Conservation (phyloP, 139 green algal species). For the Mesotaenium endlicherianum region DNA sequence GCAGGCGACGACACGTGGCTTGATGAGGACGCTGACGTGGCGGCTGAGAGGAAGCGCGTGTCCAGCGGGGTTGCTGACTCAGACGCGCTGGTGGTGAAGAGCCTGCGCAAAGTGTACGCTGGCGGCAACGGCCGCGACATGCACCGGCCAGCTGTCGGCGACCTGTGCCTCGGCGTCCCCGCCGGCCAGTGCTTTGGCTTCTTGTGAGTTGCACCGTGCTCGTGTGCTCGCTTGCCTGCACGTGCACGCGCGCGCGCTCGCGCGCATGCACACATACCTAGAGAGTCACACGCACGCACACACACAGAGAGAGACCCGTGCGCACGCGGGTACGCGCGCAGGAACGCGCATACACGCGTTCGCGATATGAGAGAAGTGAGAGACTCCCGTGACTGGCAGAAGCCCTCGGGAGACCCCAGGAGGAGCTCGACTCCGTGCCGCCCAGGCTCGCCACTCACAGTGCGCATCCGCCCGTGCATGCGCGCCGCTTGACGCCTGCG, state of each 20-base stretch:
- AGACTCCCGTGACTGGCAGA: no score
- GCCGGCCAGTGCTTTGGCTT: conserved; percentile 66
- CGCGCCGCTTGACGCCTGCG: no score
- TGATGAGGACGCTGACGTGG: conserved; percentile 51
- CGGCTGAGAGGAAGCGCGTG: conserved; percentile 42
- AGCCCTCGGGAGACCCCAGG: no score
- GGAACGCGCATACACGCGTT: no score
- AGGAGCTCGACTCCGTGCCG: no score
- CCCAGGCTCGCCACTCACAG: no score
- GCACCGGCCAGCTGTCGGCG: conserved; percentile 49
- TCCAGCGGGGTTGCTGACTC: background rate
- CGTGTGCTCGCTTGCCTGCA: background rate
- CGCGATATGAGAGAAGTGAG: no score
- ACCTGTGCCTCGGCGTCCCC: conserved; percentile 63
- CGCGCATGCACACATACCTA: background rate
- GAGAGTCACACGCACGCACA: no score
- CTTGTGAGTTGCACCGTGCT: conserved; percentile 4
- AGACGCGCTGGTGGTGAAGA: conserved; percentile 33
- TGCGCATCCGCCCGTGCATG: no score
- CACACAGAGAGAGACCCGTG: no score
- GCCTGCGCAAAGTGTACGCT: conserved; percentile 26
- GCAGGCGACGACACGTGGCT: background rate
- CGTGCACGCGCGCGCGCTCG: no score
- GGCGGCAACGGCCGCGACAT: background rate
- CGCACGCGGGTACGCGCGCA: no score